A percentile compares a stretch with the other conserved stretches of the same genome.
These are phyloP conservation scores for Hymenoscyphus albidus DNA, from an alignment of 2,329 filamentous ascomycete genomes.

Conservation along the genomic window DNA sequence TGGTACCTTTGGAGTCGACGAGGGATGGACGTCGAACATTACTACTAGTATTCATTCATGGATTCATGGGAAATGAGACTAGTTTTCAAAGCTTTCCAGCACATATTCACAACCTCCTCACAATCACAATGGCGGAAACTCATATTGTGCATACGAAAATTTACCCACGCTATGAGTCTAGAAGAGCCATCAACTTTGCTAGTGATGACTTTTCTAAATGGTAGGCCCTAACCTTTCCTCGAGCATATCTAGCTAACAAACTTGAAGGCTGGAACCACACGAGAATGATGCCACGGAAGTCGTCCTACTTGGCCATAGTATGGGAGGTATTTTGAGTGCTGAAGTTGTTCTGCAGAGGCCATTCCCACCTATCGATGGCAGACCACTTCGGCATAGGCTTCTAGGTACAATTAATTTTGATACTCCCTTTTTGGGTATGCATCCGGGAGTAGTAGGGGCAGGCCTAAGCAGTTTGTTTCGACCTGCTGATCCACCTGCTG, in stretches of 20 bases:
- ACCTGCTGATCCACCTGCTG: conserved; percentile 38
- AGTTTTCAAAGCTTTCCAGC: conserved; percentile 86
- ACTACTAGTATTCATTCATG: conserved; percentile 80
- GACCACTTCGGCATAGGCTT: conserved; percentile 66
- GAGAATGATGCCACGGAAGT: conserved; percentile 72
- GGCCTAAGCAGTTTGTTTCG: conserved; percentile 76
- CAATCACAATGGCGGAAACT: conserved; percentile 61
- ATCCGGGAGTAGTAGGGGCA: conserved; percentile 80
- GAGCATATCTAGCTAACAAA: conserved; percentile 18
- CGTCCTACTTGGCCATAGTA: conserved; percentile 80
- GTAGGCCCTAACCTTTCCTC: conserved; percentile 37
- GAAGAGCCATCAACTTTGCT: conserved; percentile 67
- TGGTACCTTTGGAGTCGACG: conserved; percentile 31
- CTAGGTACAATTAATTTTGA: conserved; percentile 80
- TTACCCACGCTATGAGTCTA: conserved; percentile 76
- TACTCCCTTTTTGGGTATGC: conserved; percentile 81
- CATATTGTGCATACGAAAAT: conserved; percentile 85
- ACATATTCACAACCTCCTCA: conserved; percentile 75
- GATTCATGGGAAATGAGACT: conserved; percentile 83
- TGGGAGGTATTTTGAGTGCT: conserved; percentile 79
- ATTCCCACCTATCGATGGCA: conserved; percentile 19
- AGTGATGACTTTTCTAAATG: conserved; percentile 80
- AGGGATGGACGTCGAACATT: conserved; percentile 48
- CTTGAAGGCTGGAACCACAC: conserved; percentile 65
- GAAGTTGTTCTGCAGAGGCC: conserved; percentile 65